Conservation (phyloP, 148 eudicot genomes). For the Rhododendron molle region DNA sequence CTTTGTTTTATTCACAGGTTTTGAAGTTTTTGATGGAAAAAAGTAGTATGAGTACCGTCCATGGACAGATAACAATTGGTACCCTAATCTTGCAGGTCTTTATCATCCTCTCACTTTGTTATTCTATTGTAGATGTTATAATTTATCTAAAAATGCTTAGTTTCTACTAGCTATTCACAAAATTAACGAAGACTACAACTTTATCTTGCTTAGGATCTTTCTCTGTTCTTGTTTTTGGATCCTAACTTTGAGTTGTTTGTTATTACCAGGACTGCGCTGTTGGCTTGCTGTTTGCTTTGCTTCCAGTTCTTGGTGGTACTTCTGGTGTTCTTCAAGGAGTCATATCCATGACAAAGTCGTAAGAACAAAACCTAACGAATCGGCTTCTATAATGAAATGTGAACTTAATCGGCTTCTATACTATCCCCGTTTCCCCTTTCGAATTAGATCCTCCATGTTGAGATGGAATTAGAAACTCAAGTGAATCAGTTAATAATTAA, state of each 20-base stretch:
- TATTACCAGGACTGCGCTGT: constrained; percentile 87
- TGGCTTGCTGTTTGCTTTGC: constrained; percentile 91
- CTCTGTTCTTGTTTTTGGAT: neutral
- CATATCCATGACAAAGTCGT: constrained; percentile 92
- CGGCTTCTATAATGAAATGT: neutral
- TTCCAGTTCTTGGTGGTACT: constrained; percentile 92
- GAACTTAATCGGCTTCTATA: neutral
- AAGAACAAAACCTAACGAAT: constrained; percentile 27
- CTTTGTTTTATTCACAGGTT: constrained; percentile 35
- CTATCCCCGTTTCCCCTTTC: neutral
- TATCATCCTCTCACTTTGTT: neutral
- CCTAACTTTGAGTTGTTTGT: constrained; percentile 7
- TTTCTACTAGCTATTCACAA: neutral
- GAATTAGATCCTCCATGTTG: neutral
- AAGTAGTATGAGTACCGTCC: constrained; percentile 63
- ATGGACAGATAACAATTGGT: constrained; percentile 89
- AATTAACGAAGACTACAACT: neutral
- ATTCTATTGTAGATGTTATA: neutral
- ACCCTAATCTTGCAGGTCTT: constrained; percentile 71
- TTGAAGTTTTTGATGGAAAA: constrained; percentile 88
- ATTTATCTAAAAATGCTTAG: neutral
- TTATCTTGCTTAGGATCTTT: neutral
- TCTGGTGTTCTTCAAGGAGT: constrained; percentile 87
- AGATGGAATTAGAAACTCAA: neutral
- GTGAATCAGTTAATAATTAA: neutral